These are phyloP conservation scores for Tephrocybe rancida DNA, from an alignment of 768 basidiomycete genomes.

Conservation along the genomic window DNA sequence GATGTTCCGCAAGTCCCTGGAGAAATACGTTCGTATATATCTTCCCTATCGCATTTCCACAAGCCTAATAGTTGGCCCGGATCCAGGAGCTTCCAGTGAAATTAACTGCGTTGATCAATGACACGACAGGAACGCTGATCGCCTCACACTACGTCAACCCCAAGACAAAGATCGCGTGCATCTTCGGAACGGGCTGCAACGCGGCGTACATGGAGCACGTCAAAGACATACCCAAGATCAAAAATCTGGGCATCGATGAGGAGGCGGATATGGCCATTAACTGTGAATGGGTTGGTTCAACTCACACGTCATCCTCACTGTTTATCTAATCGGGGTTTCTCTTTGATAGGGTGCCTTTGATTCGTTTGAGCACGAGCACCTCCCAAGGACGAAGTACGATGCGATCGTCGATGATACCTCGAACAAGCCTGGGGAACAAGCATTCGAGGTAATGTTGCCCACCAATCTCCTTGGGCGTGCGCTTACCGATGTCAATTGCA, in stretches of 20 bases:
- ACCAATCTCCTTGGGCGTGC: neutral
- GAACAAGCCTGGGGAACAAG: conserved; percentile 96
- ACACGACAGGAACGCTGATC: conserved; percentile 97
- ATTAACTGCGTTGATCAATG: conserved; percentile 91
- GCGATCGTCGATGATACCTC: conserved; percentile 88
- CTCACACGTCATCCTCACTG: neutral
- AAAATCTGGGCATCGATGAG: conserved; percentile 66
- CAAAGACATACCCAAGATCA: conserved; percentile 83
- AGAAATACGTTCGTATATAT: conserved; percentile 63
- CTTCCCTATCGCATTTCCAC: neutral
- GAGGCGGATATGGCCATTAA: conserved; percentile 89
- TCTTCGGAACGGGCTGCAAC: conserved; percentile 98
- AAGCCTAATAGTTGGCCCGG: conserved; percentile 1
- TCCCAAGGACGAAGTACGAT: conserved; percentile 96
- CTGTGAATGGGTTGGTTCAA: conserved; percentile 83
- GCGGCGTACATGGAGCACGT: conserved; percentile 97
- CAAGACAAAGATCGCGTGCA: conserved; percentile 88
- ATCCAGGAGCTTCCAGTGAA: conserved; percentile 78
- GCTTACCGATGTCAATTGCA: neutral
- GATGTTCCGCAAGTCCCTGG: conserved; percentile 87
- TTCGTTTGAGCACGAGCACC: conserved; percentile 91
- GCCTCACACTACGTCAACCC: conserved; percentile 96
- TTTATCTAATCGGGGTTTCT: neutral
- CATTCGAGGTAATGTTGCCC: conserved; percentile 68
- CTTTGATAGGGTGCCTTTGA: conserved; percentile 88